Conservation (phyloP, 2,329 filamentous ascomycete genomes). For the Calonectria montana region DNA sequence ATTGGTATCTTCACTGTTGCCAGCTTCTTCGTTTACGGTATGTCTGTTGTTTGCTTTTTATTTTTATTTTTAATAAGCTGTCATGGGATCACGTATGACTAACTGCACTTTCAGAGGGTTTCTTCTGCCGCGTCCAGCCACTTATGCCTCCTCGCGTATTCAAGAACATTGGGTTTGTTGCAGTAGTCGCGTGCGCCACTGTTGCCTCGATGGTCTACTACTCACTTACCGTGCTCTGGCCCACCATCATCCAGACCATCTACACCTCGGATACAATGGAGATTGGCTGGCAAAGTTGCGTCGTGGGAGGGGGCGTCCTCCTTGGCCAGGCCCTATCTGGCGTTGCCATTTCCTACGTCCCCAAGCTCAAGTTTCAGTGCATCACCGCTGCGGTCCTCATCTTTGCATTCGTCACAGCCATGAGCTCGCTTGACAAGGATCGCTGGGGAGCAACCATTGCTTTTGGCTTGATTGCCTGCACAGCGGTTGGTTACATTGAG, state of each 20-base stretch:
- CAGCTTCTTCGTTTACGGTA: constrained; percentile 52
- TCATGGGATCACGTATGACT: background rate
- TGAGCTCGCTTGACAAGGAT: constrained; percentile 43
- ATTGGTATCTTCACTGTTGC: constrained; percentile 50
- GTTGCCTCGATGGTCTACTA: constrained; percentile 59
- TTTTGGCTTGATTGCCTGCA: constrained; percentile 47
- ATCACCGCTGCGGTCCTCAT: constrained; percentile 45
- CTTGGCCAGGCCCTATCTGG: constrained; percentile 53
- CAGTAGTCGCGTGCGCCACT: constrained; percentile 51
- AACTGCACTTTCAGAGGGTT: constrained; percentile 45
- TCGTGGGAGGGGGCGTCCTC: constrained; percentile 55
- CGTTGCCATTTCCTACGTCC: constrained; percentile 49
- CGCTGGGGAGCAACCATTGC: constrained; percentile 46
- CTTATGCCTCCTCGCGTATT: constrained; percentile 58
- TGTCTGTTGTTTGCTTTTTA: background rate
- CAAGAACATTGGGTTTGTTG: constrained; percentile 52
- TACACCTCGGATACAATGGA: constrained; percentile 52
- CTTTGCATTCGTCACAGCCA: constrained; percentile 48
- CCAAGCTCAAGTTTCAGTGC: constrained; percentile 50
- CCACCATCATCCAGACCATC: constrained; percentile 54
- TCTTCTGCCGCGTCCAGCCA: constrained; percentile 49
- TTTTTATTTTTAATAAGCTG: background rate
- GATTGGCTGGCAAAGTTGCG: constrained; percentile 55
- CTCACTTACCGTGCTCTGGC: constrained; percentile 57
- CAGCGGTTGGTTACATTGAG: constrained; percentile 52